These are phyloP conservation scores for Calocybe gangraenosa DNA, from an alignment of 768 basidiomycete species.

Conservation along the genomic window DNA sequence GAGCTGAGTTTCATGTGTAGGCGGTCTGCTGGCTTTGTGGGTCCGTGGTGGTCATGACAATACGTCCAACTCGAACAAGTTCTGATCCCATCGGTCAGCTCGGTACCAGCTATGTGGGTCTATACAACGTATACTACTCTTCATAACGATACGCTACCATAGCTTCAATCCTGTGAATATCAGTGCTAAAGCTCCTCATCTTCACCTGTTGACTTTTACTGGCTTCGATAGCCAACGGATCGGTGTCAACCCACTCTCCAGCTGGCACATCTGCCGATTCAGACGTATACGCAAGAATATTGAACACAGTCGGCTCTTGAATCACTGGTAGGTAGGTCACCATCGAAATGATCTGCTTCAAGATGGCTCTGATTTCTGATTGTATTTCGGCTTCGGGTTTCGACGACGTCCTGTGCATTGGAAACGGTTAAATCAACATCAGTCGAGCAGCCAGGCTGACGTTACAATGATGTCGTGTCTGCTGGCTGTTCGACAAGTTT, in stretches of 20 bases:
- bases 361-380: constrained; percentile 94
- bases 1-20: constrained; percentile 10
- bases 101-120: background rate
- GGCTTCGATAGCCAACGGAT: constrained; percentile 88
- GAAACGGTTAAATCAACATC: constrained; percentile 5
- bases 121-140: constrained; percentile 38
- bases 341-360: constrained; percentile 97
- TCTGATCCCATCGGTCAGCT: constrained; percentile 27
- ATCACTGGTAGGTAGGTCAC: constrained; percentile 96
- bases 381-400: constrained; percentile 90
- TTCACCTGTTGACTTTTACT: constrained; percentile 93
- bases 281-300: constrained; percentile 92
- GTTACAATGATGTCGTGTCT: constrained; percentile 45
- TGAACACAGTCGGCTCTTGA: constrained; percentile 94
- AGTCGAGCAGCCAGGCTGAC: constrained; percentile 4
- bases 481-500: constrained; percentile 68
- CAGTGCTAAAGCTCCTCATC: constrained; percentile 93
- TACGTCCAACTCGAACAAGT: constrained; percentile 3
- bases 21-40: constrained; percentile 7
- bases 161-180: constrained; percentile 95
- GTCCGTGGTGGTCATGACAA: constrained; percentile 28
- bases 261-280: constrained; percentile 90
- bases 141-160: constrained; percentile 98
- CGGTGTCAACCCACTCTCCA: constrained; percentile 94
- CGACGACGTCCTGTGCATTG: constrained; percentile 37